Evolutionary conservation across 2,329 filamentous ascomycete genomes (phyloP).

Genomic region (Podosphaera fusca): DNA sequence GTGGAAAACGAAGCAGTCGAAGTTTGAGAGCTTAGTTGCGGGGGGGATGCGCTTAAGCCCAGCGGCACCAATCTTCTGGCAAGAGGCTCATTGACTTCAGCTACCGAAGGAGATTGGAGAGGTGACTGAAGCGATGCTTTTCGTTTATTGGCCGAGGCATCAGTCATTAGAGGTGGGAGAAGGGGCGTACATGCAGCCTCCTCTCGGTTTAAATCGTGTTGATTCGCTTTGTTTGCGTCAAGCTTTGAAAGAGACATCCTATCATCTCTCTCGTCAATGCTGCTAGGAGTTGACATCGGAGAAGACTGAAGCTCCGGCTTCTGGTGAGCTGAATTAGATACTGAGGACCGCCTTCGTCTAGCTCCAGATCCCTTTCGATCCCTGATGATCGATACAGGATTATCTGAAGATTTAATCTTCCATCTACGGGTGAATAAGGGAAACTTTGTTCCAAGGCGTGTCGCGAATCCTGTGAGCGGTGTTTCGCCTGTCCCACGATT

Average conservation of each 20-base stretch:
- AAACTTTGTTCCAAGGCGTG: conserved; percentile 38
- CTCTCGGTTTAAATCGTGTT: conserved; percentile 28
- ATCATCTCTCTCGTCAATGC: conserved; percentile 30
- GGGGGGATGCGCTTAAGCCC: conserved; percentile 28
- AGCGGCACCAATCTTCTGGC: conserved; percentile 23
- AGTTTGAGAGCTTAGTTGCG: conserved; percentile 53
- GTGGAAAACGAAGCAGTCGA: conserved; percentile 49
- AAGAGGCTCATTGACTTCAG: conserved; percentile 21
- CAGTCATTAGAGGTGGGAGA: conserved; percentile 54
- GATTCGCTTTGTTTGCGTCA: conserved; percentile 28
- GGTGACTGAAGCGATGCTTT: conserved; percentile 47
- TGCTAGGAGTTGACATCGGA: conserved; percentile 38
- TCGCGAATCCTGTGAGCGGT: conserved; percentile 36
- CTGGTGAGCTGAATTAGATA: conserved; percentile 33
- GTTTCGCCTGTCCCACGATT: conserved; percentile 36
- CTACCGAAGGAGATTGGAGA: conserved; percentile 65
- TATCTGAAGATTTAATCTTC: conserved; percentile 24
- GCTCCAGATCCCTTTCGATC: conserved; percentile 22
- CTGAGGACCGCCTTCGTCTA: conserved; percentile 55
- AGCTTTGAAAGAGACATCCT: conserved; percentile 25
- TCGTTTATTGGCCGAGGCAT: conserved; percentile 20
- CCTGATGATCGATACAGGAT: conserved; percentile 1
- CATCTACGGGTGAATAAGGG: conserved; percentile 30
- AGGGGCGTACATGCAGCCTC: conserved; percentile 60
- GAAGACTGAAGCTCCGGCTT: conserved; percentile 28